Evolutionary conservation across 2,329 filamentous ascomycete genomes (phyloP).

Genomic region (Tolypocladium endophyticum): DNA sequence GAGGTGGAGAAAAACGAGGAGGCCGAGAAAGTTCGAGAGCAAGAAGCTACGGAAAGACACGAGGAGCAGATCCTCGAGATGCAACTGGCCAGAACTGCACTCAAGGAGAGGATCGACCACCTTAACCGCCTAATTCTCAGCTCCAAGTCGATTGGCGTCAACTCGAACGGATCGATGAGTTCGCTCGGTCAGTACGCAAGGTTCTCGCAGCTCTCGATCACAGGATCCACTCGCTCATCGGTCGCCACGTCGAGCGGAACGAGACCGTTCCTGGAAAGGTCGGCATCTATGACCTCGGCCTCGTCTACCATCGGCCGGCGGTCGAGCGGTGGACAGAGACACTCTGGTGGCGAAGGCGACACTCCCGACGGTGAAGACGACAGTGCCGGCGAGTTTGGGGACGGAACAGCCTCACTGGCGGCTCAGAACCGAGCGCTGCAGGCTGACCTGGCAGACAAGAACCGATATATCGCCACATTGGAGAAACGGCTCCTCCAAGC

Average conservation of each 20-base stretch:
- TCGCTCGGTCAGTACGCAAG: slow-evolving; percentile 52
- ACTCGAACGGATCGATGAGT: slow-evolving; percentile 62
- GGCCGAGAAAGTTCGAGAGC: slow-evolving; percentile 62
- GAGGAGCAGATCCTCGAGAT: slow-evolving; percentile 98
- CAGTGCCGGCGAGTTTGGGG: slow-evolving; percentile 69
- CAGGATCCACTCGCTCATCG: slow-evolving; percentile 57
- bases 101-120: slow-evolving; percentile 97
- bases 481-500: slow-evolving; percentile 90
- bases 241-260: slow-evolving; percentile 50
- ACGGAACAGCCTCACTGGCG: slow-evolving; percentile 70
- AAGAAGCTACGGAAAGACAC: slow-evolving; percentile 75
- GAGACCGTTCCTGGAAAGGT: slow-evolving; percentile 46
- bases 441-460: slow-evolving; percentile 92
- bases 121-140: slow-evolving; percentile 89
- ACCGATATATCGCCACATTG: slow-evolving; percentile 86
- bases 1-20: slow-evolving; percentile 54
- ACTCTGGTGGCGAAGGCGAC: slow-evolving; percentile 30
- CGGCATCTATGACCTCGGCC: slow-evolving; percentile 56
- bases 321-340: slow-evolving; percentile 33
- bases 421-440: slow-evolving; percentile 89
- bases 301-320: slow-evolving; percentile 47
- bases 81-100: slow-evolving; percentile 87
- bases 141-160: slow-evolving; percentile 92
- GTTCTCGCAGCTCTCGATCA: slow-evolving; percentile 46
- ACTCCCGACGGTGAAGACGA: slow-evolving; percentile 52